Conservation (phyloP, 2,329 filamentous ascomycete species). For the Phialophora expanda region DNA sequence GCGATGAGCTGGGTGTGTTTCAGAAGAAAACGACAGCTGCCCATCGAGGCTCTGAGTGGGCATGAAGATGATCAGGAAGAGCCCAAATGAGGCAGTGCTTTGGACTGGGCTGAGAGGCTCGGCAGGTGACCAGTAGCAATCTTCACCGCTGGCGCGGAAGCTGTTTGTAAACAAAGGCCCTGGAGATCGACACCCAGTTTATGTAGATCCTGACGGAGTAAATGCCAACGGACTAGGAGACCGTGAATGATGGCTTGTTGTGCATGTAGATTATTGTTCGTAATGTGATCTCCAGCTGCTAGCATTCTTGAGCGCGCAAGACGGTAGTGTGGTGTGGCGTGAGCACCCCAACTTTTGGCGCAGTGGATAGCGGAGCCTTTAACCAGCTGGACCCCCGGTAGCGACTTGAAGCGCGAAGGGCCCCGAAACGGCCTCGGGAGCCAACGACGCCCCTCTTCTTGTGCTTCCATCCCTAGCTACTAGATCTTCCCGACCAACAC, state of each 20-base stretch:
- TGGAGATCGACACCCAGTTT: not conserved
- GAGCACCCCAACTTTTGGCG: slow-evolving; percentile 14
- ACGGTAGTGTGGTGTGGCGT: slow-evolving; percentile 18
- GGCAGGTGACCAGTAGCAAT: slow-evolving; percentile 1
- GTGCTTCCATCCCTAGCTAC: not conserved
- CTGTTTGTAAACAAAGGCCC: not conserved
- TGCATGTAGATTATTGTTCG: not conserved
- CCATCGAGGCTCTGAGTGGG: slow-evolving; percentile 15
- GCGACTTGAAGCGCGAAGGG: not conserved
- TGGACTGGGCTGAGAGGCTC: not conserved
- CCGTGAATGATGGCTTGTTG: not conserved
- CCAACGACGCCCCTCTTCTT: slow-evolving; percentile 3
- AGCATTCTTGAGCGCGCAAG: not conserved
- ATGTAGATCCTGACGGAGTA: not conserved
- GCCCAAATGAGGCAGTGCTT: slow-evolving; percentile 19
- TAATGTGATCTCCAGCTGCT: not conserved
- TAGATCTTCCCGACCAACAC: slow-evolving; percentile 10
- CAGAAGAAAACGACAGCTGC: slow-evolving; percentile 7
- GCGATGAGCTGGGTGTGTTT: slow-evolving; percentile 7
- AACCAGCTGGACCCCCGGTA: not conserved
- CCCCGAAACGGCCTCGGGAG: slow-evolving; percentile 5
- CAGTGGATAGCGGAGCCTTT: not conserved
- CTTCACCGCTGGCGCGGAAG: not conserved
- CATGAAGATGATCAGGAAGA: not conserved
- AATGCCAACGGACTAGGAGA: not conserved